These are phyloP conservation scores for Blastobotrys arbuscula DNA, from an alignment of 1,139 yeast genomes.

Conservation along the genomic window DNA sequence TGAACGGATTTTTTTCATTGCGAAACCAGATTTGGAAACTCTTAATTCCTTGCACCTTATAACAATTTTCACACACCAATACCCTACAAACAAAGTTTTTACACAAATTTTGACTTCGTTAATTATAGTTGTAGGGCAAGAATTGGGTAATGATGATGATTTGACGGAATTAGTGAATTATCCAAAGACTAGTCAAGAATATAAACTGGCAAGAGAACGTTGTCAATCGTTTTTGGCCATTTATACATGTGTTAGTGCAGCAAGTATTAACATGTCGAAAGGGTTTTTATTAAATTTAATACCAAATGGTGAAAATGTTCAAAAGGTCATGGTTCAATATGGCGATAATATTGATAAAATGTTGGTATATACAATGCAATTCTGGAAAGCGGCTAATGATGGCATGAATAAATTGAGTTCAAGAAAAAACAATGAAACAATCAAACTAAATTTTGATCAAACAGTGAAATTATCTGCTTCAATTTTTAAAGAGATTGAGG, in stretches of 20 bases:
- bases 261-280: background rate
- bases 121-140: background rate
- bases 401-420: background rate
- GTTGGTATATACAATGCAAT: background rate
- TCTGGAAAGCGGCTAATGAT: background rate
- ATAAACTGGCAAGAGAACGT: slow-evolving; percentile 1
- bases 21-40: slow-evolving; percentile 8
- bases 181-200: background rate
- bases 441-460: background rate
- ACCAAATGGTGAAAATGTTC: background rate
- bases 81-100: slow-evolving; percentile 9
- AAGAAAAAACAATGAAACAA: background rate
- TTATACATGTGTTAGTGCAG: background rate
- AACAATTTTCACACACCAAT: slow-evolving; percentile 6
- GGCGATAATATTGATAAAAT: background rate
- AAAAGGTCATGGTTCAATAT: background rate
- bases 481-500: background rate
- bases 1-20: slow-evolving; percentile 9
- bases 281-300: background rate
- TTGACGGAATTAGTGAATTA: background rate
- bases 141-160: slow-evolving; percentile 6
- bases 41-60: slow-evolving; percentile 2
- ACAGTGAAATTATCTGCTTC: no score
- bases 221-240: background rate
- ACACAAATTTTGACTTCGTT: background rate